Percentiles rank a stretch among this genome's conserved stretches.
These are phyloP conservation scores for Rutstroemia sp. DNA, from an alignment of 2,329 filamentous ascomycete species.

Conservation along the genomic window DNA sequence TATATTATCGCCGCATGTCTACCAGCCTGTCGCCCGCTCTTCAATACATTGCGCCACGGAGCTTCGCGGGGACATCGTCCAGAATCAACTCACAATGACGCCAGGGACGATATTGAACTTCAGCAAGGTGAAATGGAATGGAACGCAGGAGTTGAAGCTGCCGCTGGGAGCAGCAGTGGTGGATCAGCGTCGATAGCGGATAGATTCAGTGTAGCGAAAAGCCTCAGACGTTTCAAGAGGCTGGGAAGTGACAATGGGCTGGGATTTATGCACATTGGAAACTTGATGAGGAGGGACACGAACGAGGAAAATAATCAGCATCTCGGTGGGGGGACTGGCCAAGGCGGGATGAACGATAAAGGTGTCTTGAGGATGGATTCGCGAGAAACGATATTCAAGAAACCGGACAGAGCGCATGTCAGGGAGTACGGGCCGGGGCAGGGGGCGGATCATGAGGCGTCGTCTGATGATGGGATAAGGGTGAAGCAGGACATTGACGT, in stretches of 20 bases:
- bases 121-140: background rate
- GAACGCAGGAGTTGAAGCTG: no score
- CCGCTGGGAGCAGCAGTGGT: background rate
- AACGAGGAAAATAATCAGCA: background rate
- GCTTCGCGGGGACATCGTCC: background rate
- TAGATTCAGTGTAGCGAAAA: background rate
- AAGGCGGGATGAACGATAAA: background rate
- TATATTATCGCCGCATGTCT: slow-evolving; percentile 12
- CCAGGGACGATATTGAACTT: background rate
- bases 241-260: background rate
- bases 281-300: background rate
- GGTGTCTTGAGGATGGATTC: background rate
- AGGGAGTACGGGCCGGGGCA: background rate
- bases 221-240: background rate
- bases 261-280: background rate
- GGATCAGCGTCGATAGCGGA: background rate
- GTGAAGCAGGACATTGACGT: slow-evolving; percentile 3
- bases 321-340: background rate
- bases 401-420: background rate
- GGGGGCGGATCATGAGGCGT: background rate
- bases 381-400: background rate
- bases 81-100: background rate
- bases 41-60: background rate
- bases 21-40: slow-evolving; percentile 7
- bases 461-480: background rate